Base-by-base conservation (phyloP, 106 monocot species). In the Dioscorea zingiberensis region DNA sequence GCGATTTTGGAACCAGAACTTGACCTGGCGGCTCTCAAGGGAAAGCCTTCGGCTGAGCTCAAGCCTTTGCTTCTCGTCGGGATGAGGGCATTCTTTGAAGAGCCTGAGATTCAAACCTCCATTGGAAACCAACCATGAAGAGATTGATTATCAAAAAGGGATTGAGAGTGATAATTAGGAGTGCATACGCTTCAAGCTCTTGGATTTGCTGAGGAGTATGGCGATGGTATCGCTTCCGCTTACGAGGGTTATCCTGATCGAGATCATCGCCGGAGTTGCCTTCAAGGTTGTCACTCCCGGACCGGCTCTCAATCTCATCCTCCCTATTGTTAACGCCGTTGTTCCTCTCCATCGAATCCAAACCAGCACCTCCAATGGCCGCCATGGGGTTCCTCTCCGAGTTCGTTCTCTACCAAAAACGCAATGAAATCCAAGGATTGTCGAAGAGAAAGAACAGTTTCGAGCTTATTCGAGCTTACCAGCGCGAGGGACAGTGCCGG, bases 1-100 rank as follows among this genome's bases (percentile, higher is more conserved):
- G 0, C 91, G 67, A 58, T 95, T 95, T 62, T 95, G 95, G 78
- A 95, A 95, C 95, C 95, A 95, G 80, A 90, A 95, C 62, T 95
- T 95, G 60, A 95, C 95, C 71, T 95, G 95, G 10, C 95, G 81
- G 38, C 59, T 65, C 67, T 91, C 91, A 16, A 95, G 67, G 64
- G 27, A 46, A 6, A 95, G 85, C 44, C 87, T 56, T 70, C 60
- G 70, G 83, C 91, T 91, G 15, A 95, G 77, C 62, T 91, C 91
- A 57, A 83, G 27, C 62, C 90, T 70, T 69, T 95, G 95, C 69
- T 95, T 95, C 77, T 95, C 95, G 19, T 95, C 95, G 1, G 95
- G 95, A 27, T 95, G 91, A 21, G 95, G 91, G 68, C 91, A 95
- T 64, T 89, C 89, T 71, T 89, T 89, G 77, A 89, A 89, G 25